phyloP scores from a whole-genome alignment of 148 eudicot species.

The Camellia sinensis region DNA sequence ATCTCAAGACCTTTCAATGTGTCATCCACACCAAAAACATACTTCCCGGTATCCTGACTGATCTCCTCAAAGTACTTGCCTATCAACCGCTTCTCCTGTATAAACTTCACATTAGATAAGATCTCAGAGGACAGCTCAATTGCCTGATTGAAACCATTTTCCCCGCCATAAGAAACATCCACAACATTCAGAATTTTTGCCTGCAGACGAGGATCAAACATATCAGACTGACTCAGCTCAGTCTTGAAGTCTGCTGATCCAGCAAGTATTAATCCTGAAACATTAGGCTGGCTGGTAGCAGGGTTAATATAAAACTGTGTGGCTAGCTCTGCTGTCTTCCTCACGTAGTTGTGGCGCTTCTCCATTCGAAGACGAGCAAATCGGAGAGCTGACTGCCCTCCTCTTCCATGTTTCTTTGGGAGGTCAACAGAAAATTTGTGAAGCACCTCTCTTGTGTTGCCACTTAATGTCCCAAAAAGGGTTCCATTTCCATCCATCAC shows the following conservation, averaged over 20 bases:
- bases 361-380: slow-evolving; percentile 37
- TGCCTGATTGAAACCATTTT: slow-evolving; percentile 33
- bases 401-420: slow-evolving; percentile 35
- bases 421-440: slow-evolving; percentile 32
- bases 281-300: slow-evolving; percentile 36
- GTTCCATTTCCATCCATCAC: slow-evolving; percentile 36
- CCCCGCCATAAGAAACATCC: slow-evolving; percentile 33
- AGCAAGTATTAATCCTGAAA: slow-evolving; percentile 30
- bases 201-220: slow-evolving; percentile 31
- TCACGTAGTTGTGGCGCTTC: slow-evolving; percentile 36
- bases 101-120: slow-evolving; percentile 29
- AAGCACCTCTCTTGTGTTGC: slow-evolving; percentile 32
- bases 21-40: slow-evolving; percentile 32
- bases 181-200: slow-evolving; percentile 31
- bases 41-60: slow-evolving; percentile 32
- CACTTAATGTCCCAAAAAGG: slow-evolving; percentile 32
- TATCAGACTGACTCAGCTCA: slow-evolving; percentile 31
- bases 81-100: slow-evolving; percentile 28
- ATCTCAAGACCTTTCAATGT: slow-evolving; percentile 29
- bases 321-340: slow-evolving; percentile 34
- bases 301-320: slow-evolving; percentile 30
- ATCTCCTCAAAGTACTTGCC: slow-evolving; percentile 35
- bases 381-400: slow-evolving; percentile 34
- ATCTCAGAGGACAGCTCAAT: slow-evolving; percentile 30
- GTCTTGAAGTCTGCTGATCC: slow-evolving; percentile 36